Conservation (phyloP, 2,329 filamentous ascomycete genomes). For the Trichoderma gracile region DNA sequence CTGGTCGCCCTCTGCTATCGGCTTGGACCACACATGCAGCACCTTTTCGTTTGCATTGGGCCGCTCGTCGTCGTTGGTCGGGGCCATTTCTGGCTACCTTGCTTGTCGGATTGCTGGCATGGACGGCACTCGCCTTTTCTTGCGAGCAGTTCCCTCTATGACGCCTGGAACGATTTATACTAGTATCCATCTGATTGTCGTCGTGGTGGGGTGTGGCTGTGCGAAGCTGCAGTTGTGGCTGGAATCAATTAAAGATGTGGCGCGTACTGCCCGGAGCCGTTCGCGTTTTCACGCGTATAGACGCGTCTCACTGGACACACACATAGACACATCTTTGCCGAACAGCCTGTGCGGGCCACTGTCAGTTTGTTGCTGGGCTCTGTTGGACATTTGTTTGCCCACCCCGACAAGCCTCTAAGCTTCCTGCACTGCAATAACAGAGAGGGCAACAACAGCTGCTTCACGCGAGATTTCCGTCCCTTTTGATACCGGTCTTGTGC, state of each 20-base stretch:
- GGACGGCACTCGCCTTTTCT: not conserved
- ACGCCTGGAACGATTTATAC: slow-evolving; percentile 19
- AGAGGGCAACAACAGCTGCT: slow-evolving; percentile 6
- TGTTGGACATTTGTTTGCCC: slow-evolving; percentile 5
- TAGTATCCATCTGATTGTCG: not conserved
- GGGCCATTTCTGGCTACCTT: slow-evolving; percentile 42
- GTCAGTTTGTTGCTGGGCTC: not conserved
- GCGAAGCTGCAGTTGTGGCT: slow-evolving; percentile 25
- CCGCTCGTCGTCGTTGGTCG: slow-evolving; percentile 35
- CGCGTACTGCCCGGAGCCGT: slow-evolving; percentile 30
- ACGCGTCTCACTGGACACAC: slow-evolving; percentile 37
- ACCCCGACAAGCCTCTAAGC: not conserved
- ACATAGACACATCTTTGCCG: slow-evolving; percentile 17
- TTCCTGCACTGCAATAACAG: not conserved
- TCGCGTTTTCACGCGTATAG: slow-evolving; percentile 37
- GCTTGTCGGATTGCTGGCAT: slow-evolving; percentile 22
- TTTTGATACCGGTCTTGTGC: not conserved
- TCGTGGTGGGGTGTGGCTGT: slow-evolving; percentile 20
- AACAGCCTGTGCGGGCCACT: slow-evolving; percentile 10
- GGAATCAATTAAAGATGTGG: slow-evolving; percentile 40
- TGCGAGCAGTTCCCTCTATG: not conserved
- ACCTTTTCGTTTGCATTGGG: slow-evolving; percentile 36
- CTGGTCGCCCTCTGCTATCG: slow-evolving; percentile 34
- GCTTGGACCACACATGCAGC: slow-evolving; percentile 42
- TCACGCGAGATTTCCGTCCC: not conserved